Percentiles rank a stretch among this genome's conserved stretches.
phyloP scores from a whole-genome alignment of 2,329 filamentous ascomycete genomes.

The Ilyonectria sp. region DNA sequence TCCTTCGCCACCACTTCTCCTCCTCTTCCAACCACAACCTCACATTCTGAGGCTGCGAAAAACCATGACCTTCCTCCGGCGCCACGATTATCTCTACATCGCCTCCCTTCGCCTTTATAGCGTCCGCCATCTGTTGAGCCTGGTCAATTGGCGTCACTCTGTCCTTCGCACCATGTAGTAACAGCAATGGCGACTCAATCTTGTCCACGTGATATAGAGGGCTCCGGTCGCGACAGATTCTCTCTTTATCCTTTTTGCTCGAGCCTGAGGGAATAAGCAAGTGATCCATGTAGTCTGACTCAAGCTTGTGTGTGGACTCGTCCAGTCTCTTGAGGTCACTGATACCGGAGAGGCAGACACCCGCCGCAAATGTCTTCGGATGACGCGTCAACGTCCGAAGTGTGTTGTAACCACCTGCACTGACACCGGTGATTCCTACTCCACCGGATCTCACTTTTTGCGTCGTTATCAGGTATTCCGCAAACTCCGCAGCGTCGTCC shows the following conservation, averaged over 20 bases:
- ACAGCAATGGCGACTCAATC: conserved; percentile 65
- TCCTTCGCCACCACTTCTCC: conserved; percentile 63
- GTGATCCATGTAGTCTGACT: conserved; percentile 65
- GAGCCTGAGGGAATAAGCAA: conserved; percentile 58
- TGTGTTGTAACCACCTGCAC: conserved; percentile 69
- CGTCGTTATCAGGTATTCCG: conserved; percentile 57
- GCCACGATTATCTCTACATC: conserved; percentile 64
- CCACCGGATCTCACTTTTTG: conserved; percentile 55
- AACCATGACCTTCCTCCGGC: conserved; percentile 67
- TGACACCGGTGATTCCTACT: conserved; percentile 65
- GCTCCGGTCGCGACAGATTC: conserved; percentile 62
- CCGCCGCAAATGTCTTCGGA: conserved; percentile 63
- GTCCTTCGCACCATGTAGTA: conserved; percentile 71
- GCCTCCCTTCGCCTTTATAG: conserved; percentile 58
- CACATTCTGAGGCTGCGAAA: conserved; percentile 58
- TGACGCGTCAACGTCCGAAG: conserved; percentile 64
- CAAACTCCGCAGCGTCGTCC: conserved; percentile 64
- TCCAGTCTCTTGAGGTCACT: conserved; percentile 64
- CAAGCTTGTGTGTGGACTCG: conserved; percentile 69
- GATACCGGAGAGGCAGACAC: conserved; percentile 66
- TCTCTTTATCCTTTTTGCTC: conserved; percentile 56
- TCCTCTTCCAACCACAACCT: conserved; percentile 60
- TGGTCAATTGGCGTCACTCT: conserved; percentile 72
- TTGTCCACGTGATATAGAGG: conserved; percentile 63
- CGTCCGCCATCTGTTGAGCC: conserved; percentile 65